Evolutionary conservation across 345 rosid species (phyloP).

Genomic region (Moringa oleifera): DNA sequence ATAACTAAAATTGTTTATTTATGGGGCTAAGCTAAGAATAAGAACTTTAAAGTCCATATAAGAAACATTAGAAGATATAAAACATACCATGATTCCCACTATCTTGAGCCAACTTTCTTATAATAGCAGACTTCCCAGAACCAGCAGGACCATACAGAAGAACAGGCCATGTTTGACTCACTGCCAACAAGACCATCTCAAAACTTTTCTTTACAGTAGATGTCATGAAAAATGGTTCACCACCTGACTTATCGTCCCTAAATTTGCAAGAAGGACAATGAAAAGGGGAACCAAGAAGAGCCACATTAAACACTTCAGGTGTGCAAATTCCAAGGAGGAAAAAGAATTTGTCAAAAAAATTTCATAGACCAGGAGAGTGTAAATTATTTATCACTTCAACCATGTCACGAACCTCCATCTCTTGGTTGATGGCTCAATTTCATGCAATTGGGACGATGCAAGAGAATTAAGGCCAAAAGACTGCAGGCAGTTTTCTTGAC

Average conservation of each 20-base stretch:
- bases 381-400: neutral
- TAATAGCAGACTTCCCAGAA: slow-evolving; percentile 87
- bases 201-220: slow-evolving; percentile 53
- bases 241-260: slow-evolving; percentile 49
- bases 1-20: neutral
- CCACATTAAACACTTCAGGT: neutral
- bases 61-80: too few species aligned
- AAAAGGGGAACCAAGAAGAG: slow-evolving; percentile 6
- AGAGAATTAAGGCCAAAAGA: slow-evolving; percentile 28
- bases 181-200: slow-evolving; percentile 77
- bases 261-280: slow-evolving; percentile 19
- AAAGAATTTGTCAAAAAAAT: too few species aligned
- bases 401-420: neutral
- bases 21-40: slow-evolving; percentile 1
- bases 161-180: slow-evolving; percentile 89
- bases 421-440: neutral
- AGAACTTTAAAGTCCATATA: too few species aligned
- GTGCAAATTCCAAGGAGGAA: neutral
- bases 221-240: slow-evolving; percentile 59
- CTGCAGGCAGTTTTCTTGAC: slow-evolving; percentile 28
- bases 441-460: slow-evolving; percentile 20
- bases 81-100: slow-evolving; percentile 66
- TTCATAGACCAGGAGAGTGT: too few species aligned
- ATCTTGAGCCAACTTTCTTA: slow-evolving; percentile 63
- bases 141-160: slow-evolving; percentile 90